Percentiles rank a stretch among this genome's conserved stretches.
Conservation (phyloP, 164 flowering plant species). For the Macadamia tetraphylla region DNA sequence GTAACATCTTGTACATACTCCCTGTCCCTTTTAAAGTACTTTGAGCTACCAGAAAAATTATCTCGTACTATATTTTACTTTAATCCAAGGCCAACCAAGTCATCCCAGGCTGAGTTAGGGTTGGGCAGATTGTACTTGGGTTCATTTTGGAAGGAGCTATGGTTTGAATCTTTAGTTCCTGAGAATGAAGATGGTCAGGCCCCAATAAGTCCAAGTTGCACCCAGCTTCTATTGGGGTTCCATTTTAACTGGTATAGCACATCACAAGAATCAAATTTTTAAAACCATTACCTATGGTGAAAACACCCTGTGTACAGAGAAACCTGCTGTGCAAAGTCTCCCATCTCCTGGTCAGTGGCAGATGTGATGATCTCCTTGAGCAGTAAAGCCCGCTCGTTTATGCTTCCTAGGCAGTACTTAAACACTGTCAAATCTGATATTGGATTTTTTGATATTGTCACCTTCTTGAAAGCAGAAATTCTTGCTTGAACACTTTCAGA, state of each 20-base stretch:
- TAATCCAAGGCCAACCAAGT: no score
- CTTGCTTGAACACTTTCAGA: conserved; percentile 58
- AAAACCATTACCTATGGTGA: conserved; percentile 62
- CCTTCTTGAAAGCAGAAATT: conserved; percentile 27
- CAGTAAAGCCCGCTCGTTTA: conserved; percentile 52
- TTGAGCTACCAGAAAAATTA: no score
- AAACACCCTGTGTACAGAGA: conserved; percentile 78
- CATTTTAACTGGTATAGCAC: not conserved
- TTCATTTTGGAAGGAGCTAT: no score
- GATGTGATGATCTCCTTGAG: conserved; percentile 62
- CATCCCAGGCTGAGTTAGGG: no score
- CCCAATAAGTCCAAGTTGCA: not conserved
- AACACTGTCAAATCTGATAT: conserved; percentile 63
- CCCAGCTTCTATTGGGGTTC: not conserved
- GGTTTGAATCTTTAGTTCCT: not conserved
- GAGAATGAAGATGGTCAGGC: not conserved
- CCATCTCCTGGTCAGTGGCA: conserved; percentile 50
- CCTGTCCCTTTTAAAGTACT: no score
- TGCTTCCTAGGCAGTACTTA: conserved; percentile 72
- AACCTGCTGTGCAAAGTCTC: conserved; percentile 67
- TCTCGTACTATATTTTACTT: no score
- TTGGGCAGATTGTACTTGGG: no score
- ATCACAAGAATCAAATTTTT: not conserved
- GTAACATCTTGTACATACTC: no score
- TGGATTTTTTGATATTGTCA: conserved; percentile 25